Evolutionary conservation across 768 basidiomycete genomes (phyloP).

Genomic region (Psilocybe azurescens): DNA sequence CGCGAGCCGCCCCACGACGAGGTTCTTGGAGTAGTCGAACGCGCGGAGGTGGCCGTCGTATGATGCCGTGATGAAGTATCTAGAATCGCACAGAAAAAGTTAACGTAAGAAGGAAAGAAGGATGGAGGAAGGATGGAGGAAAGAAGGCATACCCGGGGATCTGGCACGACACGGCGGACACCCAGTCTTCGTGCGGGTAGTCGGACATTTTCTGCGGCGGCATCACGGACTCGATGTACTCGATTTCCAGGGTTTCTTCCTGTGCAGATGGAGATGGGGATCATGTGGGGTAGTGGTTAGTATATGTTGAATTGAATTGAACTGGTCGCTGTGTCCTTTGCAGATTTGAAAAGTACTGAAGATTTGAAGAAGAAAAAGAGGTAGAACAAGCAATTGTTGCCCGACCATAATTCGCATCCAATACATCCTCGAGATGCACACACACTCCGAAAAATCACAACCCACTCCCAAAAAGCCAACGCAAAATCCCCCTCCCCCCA

Average conservation of each 20-base stretch:
- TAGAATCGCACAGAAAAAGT: conserved; percentile 28
- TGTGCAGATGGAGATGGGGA: conserved; percentile 26
- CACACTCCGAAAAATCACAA: no score
- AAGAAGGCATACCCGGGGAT: conserved; percentile 50
- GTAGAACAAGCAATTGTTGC: no score
- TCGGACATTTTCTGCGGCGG: conserved; percentile 84
- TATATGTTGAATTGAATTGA: not conserved
- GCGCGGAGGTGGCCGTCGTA: conserved; percentile 81
- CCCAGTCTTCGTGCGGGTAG: conserved; percentile 93
- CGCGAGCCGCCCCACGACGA: conserved; percentile 50
- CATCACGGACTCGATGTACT: conserved; percentile 89
- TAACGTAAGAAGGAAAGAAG: not conserved
- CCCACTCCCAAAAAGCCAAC: no score
- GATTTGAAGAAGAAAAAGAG: not conserved
- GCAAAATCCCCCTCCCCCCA: not conserved
- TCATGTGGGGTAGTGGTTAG: not conserved
- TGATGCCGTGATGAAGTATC: conserved; percentile 76
- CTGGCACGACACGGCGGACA: conserved; percentile 76
- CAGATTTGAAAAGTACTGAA: no score
- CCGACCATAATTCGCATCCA: no score
- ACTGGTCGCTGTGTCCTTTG: no score
- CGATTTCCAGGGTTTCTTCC: conserved; percentile 92
- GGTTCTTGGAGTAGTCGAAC: conserved; percentile 72
- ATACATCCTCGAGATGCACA: no score
- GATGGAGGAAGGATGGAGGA: not conserved